A percentile compares a stretch with the other conserved stretches of the same genome.
Conservation (phyloP, 2,329 filamentous ascomycete species). For the Fonsecaea pedrosoi region DNA sequence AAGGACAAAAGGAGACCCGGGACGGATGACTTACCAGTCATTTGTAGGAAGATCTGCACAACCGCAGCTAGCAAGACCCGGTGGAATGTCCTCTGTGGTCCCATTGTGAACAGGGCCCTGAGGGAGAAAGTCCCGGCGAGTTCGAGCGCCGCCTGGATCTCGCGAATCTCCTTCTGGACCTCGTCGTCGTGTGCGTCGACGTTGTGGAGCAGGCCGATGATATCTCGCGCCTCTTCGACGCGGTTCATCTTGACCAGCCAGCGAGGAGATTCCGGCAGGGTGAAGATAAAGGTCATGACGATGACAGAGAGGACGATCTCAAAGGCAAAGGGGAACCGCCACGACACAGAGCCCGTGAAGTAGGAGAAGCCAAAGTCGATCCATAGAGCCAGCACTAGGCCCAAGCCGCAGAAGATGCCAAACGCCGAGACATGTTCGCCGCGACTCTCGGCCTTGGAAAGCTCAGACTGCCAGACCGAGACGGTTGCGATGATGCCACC, state of each 20-base stretch:
- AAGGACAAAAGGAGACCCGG: neutral
- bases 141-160: constrained; percentile 59
- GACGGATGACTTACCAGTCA: constrained; percentile 43
- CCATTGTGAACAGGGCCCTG: constrained; percentile 63
- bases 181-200: constrained; percentile 54
- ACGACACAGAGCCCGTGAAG: constrained; percentile 49
- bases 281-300: constrained; percentile 4
- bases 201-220: constrained; percentile 47
- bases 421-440: constrained; percentile 57
- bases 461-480: constrained; percentile 2
- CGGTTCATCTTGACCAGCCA: constrained; percentile 54
- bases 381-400: constrained; percentile 59
- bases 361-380: constrained; percentile 60
- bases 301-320: constrained; percentile 54
- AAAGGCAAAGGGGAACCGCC: constrained; percentile 54
- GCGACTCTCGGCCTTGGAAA: constrained; percentile 35
- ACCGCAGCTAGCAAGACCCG: constrained; percentile 62
- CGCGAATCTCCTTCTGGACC: constrained; percentile 55
- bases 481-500: constrained; percentile 4
- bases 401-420: constrained; percentile 58
- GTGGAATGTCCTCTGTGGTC: constrained; percentile 62
- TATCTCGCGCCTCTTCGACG: constrained; percentile 45
- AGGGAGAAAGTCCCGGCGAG: constrained; percentile 59
- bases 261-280: constrained; percentile 51
- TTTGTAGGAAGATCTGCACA: constrained; percentile 63